Evolutionary conservation across 2,329 filamentous ascomycete species (phyloP).

Genomic region (Colletotrichum spaethianum): DNA sequence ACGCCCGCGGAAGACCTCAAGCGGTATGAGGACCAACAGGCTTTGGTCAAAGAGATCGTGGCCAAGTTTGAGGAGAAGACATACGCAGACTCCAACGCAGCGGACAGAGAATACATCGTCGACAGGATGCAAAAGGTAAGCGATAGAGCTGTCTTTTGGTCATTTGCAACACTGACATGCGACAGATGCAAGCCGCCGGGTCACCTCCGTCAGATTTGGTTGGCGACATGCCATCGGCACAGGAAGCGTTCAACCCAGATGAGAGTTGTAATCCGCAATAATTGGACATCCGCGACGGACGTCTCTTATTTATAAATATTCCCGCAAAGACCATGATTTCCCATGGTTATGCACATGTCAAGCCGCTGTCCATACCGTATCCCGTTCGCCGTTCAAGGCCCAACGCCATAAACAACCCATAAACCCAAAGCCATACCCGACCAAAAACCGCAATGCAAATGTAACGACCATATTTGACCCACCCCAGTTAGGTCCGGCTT

Average conservation of each 20-base stretch:
- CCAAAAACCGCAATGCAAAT: slow-evolving; percentile 27
- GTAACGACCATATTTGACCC: neutral
- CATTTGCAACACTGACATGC: slow-evolving; percentile 38
- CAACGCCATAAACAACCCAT: slow-evolving; percentile 12
- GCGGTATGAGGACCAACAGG: slow-evolving; percentile 86
- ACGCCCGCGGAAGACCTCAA: slow-evolving; percentile 80
- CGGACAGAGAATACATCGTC: slow-evolving; percentile 92
- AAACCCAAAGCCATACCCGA: neutral
- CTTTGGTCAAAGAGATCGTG: slow-evolving; percentile 88
- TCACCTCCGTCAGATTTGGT: slow-evolving; percentile 92
- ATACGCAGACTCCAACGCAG: slow-evolving; percentile 86
- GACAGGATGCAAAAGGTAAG: slow-evolving; percentile 97
- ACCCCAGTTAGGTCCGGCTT: neutral
- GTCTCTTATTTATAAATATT: slow-evolving; percentile 40
- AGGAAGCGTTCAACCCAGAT: slow-evolving; percentile 76
- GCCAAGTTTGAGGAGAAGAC: slow-evolving; percentile 85
- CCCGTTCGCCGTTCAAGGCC: neutral
- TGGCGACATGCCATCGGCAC: slow-evolving; percentile 87
- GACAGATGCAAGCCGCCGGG: slow-evolving; percentile 95
- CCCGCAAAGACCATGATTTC: slow-evolving; percentile 42
- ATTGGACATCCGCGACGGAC: slow-evolving; percentile 46
- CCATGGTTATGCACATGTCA: slow-evolving; percentile 15
- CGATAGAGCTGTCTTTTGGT: slow-evolving; percentile 30
- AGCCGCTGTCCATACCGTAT: slow-evolving; percentile 15
- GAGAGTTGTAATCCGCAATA: slow-evolving; percentile 76